phyloP scores from a whole-genome alignment of 345 rosid species.

The Populus ilicifolia region DNA sequence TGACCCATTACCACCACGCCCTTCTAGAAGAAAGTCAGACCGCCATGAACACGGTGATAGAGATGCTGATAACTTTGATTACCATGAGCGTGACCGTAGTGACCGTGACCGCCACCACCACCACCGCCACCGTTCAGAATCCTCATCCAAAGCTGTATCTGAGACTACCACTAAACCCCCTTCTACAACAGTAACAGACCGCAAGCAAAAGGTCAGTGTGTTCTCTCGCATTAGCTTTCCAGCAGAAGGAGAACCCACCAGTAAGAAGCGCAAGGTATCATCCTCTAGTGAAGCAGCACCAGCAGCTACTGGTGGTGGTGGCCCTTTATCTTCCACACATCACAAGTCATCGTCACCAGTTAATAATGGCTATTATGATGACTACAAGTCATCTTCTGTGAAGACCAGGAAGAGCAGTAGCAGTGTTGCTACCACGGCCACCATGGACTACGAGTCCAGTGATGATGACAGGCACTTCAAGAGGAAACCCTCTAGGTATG shows the following conservation, averaged over 20 bases:
- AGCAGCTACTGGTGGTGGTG: neutral
- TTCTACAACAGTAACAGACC: slow-evolving; percentile 29
- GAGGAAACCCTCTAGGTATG: slow-evolving; percentile 82
- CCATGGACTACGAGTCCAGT: slow-evolving; percentile 71
- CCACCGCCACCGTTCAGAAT: slow-evolving; percentile 42
- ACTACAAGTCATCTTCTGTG: slow-evolving; percentile 24
- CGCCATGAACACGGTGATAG: slow-evolving; percentile 28
- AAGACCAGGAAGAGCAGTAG: slow-evolving; percentile 39
- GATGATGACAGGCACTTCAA: slow-evolving; percentile 92
- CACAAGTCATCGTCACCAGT: slow-evolving; percentile 36
- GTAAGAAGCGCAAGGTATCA: slow-evolving; percentile 53
- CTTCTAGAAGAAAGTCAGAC: slow-evolving; percentile 60
- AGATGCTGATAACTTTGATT: slow-evolving; percentile 29
- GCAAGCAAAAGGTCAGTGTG: slow-evolving; percentile 63
- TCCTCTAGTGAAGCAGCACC: slow-evolving; percentile 34
- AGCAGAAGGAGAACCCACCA: slow-evolving; percentile 55
- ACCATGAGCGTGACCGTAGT: slow-evolving; percentile 30
- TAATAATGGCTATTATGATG: slow-evolving; percentile 45
- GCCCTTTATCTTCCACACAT: slow-evolving; percentile 21
- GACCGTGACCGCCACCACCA: slow-evolving; percentile 21
- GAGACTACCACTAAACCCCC: slow-evolving; percentile 33
- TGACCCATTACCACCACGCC: slow-evolving; percentile 45
- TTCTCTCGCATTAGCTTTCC: slow-evolving; percentile 92
- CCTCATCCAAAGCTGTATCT: slow-evolving; percentile 30
- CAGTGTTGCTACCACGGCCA: slow-evolving; percentile 16